phyloP scores from a whole-genome alignment of 495 filamentous ascomycete species.

The Parathielavia hyrcaniae region DNA sequence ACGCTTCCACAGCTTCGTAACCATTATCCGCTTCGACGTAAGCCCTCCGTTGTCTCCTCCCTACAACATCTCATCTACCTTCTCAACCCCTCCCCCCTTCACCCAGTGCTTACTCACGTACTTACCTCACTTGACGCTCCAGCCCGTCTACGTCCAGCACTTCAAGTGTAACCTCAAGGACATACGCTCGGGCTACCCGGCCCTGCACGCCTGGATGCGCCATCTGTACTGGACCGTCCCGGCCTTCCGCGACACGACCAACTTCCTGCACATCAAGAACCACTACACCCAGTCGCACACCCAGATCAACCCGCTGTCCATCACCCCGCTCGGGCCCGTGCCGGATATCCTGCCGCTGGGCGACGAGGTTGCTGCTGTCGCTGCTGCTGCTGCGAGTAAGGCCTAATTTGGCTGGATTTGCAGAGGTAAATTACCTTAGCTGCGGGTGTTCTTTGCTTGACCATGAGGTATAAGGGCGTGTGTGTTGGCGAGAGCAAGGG shows the following conservation, averaged over 20 bases:
- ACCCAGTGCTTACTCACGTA: no score
- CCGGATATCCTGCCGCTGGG: constrained; percentile 51
- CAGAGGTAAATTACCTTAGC: no score
- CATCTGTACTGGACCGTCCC: constrained; percentile 64
- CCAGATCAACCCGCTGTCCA: constrained; percentile 56
- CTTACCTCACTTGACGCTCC: neutral
- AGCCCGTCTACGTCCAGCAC: constrained; percentile 57
- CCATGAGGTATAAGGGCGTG: no score
- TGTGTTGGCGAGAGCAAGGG: no score
- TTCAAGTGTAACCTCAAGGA: constrained; percentile 67
- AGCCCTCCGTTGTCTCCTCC: constrained; percentile 18
- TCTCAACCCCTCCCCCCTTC: no score
- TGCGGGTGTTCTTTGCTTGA: no score
- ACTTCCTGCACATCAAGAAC: constrained; percentile 58
- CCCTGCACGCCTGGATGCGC: constrained; percentile 61
- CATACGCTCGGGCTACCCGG: constrained; percentile 64
- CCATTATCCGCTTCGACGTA: constrained; percentile 61
- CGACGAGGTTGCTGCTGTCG: constrained; percentile 38
- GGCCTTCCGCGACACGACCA: constrained; percentile 64
- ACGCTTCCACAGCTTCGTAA: constrained; percentile 40
- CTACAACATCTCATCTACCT: no score
- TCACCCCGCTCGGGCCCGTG: constrained; percentile 60
- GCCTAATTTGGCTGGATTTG: neutral
- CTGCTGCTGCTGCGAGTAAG: neutral
- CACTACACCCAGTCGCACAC: constrained; percentile 48